Evolutionary conservation across 805 yeast species (phyloP), one percentile per base, ranked within the genome.

Genomic region (Saccharomycopsis guyanensis): DNA sequence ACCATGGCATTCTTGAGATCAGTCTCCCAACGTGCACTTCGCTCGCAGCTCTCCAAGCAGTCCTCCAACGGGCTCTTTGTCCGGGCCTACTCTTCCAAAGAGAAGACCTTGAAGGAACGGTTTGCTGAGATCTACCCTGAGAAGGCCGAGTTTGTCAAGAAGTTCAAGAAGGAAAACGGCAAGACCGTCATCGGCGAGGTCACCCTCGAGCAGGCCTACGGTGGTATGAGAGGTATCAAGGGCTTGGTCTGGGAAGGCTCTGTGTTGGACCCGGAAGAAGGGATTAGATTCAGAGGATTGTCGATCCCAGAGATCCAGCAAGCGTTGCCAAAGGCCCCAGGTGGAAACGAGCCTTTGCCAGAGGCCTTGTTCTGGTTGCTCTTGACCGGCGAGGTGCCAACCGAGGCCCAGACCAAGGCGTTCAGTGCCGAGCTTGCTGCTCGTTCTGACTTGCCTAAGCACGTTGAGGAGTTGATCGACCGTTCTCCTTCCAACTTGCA

Each of bases 81-180:
- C 29, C 61, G 70, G 57, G 60, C 66, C 40, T 66, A 66, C 54
- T 62, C 70, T 32, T 59, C 69, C 41, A 63, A 64, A 49, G 70
- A 66, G 56, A 61, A 66, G 74, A 81, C 96, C 55, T 76, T 93
- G 60, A 93, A 93, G 70, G 95, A 93, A 70, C 82, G 95, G 65
- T 89, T 93, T 64, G 94, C 88, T 47, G 95, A 86, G 63, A 73
- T 86, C 56, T 78, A 89, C 65, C 97, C 97, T 56, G 88, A 77
- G 61, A 86, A 86, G 73, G 84, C 84, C 58, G 96, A 87, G 67
- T 86, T 88, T 72, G 82, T 93, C 69, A 64, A 70, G 57, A 64
- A 80, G 59, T 80, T 91, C 67, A 88, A 91, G 70, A 75, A 86
- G 66, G 94, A 88, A 61, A 77, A 91, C 68, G 98, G 97, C 59